A percentile compares a stretch with the other conserved stretches of the same genome.
phyloP scores from a whole-genome alignment of 2,329 filamentous ascomycete species.

The Diaporthe velutina region DNA sequence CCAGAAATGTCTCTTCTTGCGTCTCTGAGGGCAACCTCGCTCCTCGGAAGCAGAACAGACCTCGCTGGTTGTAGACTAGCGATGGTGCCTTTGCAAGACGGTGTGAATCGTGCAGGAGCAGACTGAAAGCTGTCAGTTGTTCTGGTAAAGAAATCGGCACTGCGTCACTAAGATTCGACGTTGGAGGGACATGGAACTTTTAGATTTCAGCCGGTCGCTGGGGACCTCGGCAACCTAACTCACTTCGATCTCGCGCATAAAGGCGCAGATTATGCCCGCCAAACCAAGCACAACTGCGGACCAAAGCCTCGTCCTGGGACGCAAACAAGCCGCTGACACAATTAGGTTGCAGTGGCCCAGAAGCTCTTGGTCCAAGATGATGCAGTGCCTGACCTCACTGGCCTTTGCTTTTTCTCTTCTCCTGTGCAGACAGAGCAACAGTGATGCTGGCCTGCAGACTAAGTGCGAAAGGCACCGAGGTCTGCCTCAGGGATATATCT shows the following conservation, averaged over 20 bases:
- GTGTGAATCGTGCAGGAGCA: background rate
- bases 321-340: background rate
- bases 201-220: slow-evolving; percentile 3
- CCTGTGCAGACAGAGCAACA: background rate
- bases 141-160: background rate
- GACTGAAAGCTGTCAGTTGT: background rate
- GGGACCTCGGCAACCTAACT: slow-evolving; percentile 19
- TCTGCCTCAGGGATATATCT: background rate
- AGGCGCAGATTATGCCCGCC: background rate
- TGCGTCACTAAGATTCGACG: background rate
- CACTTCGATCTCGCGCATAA: slow-evolving; percentile 14
- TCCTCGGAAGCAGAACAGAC: background rate
- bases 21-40: no score
- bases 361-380: background rate
- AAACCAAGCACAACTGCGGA: background rate
- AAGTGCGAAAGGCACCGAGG: slow-evolving; percentile 1
- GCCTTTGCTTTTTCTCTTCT: background rate
- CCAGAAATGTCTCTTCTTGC: background rate
- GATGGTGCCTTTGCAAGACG: no score
- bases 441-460: background rate
- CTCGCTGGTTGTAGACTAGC: no score
- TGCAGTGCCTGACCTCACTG: background rate
- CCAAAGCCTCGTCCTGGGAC: background rate
- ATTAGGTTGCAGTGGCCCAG: background rate
- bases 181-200: background rate